Evolutionary conservation across 1,284 basidiomycete genomes (phyloP).

Genomic region (Ustilago curta): DNA sequence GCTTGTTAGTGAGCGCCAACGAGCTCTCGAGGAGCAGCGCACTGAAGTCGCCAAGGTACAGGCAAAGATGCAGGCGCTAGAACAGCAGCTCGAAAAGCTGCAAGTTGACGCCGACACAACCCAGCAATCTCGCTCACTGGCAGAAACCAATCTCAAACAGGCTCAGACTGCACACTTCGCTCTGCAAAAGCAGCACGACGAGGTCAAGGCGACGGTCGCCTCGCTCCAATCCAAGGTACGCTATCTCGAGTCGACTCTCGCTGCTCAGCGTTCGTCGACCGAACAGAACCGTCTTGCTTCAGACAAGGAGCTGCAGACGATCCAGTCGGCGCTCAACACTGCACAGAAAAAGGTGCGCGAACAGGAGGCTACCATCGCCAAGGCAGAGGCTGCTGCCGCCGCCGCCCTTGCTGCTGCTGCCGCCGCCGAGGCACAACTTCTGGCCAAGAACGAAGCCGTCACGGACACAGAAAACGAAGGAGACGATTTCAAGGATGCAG

Average conservation of each 20-base stretch:
- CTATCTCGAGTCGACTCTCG: slow-evolving; percentile 48
- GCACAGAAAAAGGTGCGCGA: slow-evolving; percentile 49
- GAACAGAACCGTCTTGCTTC: slow-evolving; percentile 48
- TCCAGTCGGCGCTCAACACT: slow-evolving; percentile 49
- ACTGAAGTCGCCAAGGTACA: slow-evolving; percentile 21
- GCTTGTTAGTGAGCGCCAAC: slow-evolving; percentile 21
- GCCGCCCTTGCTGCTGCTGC: slow-evolving; percentile 42
- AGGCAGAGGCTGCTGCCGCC: slow-evolving; percentile 45
- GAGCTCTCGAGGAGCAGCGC: slow-evolving; percentile 12
- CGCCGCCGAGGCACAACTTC: slow-evolving; percentile 38
- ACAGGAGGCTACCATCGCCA: slow-evolving; percentile 40
- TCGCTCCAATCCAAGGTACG: slow-evolving; percentile 49
- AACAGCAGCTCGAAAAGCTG: slow-evolving; percentile 17
- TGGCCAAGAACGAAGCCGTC: slow-evolving; percentile 35
- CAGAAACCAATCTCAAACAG: slow-evolving; percentile 32
- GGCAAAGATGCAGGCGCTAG: slow-evolving; percentile 17
- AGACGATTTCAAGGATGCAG: slow-evolving; percentile 45
- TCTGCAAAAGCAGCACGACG: slow-evolving; percentile 46
- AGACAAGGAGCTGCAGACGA: slow-evolving; percentile 54
- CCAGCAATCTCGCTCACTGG: slow-evolving; percentile 19
- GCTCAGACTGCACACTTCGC: slow-evolving; percentile 23
- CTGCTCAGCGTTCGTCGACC: slow-evolving; percentile 46
- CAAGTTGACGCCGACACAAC: slow-evolving; percentile 8
- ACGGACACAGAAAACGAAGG: slow-evolving; percentile 49
- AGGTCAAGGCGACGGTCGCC: slow-evolving; percentile 39